Base-by-base conservation (phyloP, 768 basidiomycete genomes). In the Pulveroboletus sp. region DNA sequence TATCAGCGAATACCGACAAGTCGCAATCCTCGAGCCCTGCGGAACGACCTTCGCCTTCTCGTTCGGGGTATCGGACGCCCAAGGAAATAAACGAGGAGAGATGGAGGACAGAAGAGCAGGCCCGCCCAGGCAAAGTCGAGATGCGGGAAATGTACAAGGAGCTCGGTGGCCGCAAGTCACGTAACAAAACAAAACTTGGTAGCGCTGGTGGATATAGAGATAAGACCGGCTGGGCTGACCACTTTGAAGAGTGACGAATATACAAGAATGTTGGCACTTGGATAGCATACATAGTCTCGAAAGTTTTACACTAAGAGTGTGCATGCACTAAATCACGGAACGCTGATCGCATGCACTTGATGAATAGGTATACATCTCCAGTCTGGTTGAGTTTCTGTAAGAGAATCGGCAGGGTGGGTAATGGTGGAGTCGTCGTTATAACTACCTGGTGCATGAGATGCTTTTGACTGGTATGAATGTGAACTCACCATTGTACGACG, bases 91-190 rank as follows among this genome's bases (percentile, higher is more conserved):
- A 82, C 32, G 90, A 93, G 59, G 90, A 90, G 61, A 78, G 76
- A 54, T 92, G 90, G 49, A 64, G 65, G 32, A 78, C 81, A 54
- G 78, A 78, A 6, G 80, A 83, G 9, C 71, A 73, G 17, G 73
- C 69, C 17, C 59, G 66, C 39, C 90, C 88, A 27, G 80, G 80
- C 42, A 95, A 94, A 69, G 52, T 81, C 3, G 89, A 93, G 67
- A 91, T 93, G 86, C 79, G 93, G 36, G 87, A 86, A 59, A 83
- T 86, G 77, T 96, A 95, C 73, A 94, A 94, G 71, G 86, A 89
- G 49, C 71, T 94, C 9, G 87, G 86, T 17, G 93, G 93, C 14
- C 77, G 93, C 54, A 96, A 94, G 69, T 73, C 83, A 3, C 80
- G 78, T 61, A 71, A 65, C 14, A 96, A 95, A 72, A 73, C 75